Evolutionary conservation across 441 rosid species (phyloP).

Genomic region (Adansonia madagascariensis): DNA sequence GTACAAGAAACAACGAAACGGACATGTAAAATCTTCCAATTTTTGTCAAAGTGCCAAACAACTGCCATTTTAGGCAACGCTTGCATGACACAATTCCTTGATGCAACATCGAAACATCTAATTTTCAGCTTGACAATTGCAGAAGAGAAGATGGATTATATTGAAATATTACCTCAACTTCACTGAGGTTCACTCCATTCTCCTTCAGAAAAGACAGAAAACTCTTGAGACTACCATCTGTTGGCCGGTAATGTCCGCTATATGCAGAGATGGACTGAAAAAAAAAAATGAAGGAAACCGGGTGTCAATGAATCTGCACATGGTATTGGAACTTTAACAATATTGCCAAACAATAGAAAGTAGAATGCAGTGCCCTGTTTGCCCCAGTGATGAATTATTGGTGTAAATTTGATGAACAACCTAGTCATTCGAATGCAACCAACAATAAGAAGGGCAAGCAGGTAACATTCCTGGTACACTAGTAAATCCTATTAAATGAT

Average conservation of each 20-base stretch:
- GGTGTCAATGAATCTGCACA: conserved; percentile 3
- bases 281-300: conserved; percentile 17
- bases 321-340: neutral
- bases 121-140: neutral
- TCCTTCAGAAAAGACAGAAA: conserved; percentile 66
- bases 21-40: neutral
- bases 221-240: conserved; percentile 62
- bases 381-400: neutral
- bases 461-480: neutral
- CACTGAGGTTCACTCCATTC: conserved; percentile 61
- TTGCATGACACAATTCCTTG: neutral
- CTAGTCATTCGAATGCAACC: neutral
- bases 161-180: conserved; percentile 61
- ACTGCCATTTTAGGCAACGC: neutral
- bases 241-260: conserved; percentile 92
- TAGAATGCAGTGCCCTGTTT: neutral
- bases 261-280: conserved; percentile 81
- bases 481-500: neutral
- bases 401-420: neutral
- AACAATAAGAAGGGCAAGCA: neutral
- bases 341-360: no score
- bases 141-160: neutral
- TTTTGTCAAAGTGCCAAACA: neutral
- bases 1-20: neutral
- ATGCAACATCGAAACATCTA: neutral